These are phyloP conservation scores for Rhazya stricta DNA, from an alignment of 257 asterid genomes.

Conservation along the genomic window DNA sequence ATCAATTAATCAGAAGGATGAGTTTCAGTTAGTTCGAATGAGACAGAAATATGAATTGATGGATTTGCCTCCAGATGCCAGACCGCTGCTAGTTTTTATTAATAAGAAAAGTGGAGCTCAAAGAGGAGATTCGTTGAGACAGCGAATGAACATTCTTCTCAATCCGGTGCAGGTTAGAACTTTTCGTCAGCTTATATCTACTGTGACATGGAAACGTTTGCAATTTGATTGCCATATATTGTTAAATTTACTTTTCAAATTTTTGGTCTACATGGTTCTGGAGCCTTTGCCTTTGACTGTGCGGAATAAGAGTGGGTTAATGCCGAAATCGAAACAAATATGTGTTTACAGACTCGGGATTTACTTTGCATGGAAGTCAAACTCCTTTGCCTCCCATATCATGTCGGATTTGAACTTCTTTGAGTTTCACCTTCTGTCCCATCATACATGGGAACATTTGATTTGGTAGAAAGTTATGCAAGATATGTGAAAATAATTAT, in stretches of 20 bases:
- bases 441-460: neutral
- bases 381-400: neutral
- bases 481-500: neutral
- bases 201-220: conserved; percentile 3
- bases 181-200: conserved; percentile 16
- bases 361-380: neutral
- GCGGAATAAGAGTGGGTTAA: no score
- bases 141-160: conserved; percentile 69
- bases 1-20: conserved; percentile 65
- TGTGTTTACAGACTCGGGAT: neutral
- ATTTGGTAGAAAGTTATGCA: neutral
- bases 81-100: conserved; percentile 82
- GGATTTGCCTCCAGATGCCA: conserved; percentile 86
- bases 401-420: neutral
- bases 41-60: conserved; percentile 72
- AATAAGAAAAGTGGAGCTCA: conserved; percentile 99
- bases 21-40: conserved; percentile 41
- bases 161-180: conserved; percentile 92
- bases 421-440: neutral
- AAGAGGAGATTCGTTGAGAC: conserved; percentile 80
- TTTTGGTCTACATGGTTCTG: neutral
- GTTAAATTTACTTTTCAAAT: neutral
- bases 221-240: neutral
- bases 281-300: no score
- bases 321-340: neutral